Conservation (phyloP, 257 asterid genomes). For the Gentiana dahurica region DNA sequence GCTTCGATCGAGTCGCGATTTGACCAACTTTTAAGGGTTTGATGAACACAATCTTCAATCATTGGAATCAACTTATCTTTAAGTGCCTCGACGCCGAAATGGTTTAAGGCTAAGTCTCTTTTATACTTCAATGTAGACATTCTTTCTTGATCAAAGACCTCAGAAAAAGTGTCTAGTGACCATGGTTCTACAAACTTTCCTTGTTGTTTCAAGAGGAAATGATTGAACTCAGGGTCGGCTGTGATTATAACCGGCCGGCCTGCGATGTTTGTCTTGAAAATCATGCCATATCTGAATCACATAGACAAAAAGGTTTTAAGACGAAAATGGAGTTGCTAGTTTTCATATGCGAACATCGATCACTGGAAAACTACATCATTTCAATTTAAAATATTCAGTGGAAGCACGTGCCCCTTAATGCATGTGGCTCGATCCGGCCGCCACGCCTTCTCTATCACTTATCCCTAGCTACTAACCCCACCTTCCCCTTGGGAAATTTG, state of each 20-base stretch:
- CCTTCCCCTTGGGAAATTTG: too few species aligned
- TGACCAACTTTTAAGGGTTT: constrained; percentile 49
- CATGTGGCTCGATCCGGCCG: too few species aligned
- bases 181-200: constrained; percentile 67
- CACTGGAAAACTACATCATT: not conserved
- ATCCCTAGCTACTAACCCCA: too few species aligned
- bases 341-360: not conserved
- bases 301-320: not conserved
- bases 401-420: too few species aligned
- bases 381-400: not conserved
- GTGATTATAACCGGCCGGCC: constrained; percentile 62
- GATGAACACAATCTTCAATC: constrained; percentile 35
- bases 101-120: constrained; percentile 44
- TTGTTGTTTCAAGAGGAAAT: constrained; percentile 59
- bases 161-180: constrained; percentile 71
- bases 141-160: constrained; percentile 58
- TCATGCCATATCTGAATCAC: constrained; percentile 43
- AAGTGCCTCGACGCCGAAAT: constrained; percentile 59
- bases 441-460: too few species aligned
- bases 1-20: constrained; percentile 42
- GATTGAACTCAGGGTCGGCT: constrained; percentile 64
- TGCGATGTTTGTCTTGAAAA: constrained; percentile 63
- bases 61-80: constrained; percentile 48
- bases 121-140: constrained; percentile 56
- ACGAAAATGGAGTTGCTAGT: too few species aligned